Percentiles rank a stretch among this genome's conserved stretches.
phyloP scores from a whole-genome alignment of 2,329 filamentous ascomycete species.

The Cladosporium sp. region DNA sequence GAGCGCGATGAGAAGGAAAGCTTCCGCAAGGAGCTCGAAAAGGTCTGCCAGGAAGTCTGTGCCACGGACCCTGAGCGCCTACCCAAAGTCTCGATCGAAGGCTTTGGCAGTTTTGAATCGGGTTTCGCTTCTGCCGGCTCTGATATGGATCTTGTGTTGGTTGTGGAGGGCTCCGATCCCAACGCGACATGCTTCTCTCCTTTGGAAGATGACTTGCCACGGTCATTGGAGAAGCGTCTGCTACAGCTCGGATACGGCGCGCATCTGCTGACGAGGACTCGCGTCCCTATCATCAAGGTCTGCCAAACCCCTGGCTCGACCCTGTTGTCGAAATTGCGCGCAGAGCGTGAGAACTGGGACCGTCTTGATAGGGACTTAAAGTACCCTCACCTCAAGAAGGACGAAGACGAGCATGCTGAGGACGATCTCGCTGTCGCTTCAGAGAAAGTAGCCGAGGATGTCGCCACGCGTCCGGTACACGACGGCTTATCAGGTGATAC shows the following conservation, averaged over 20 bases:
- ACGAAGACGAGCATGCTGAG: slow-evolving; percentile 17
- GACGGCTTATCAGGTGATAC: not conserved
- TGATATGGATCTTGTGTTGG: slow-evolving; percentile 80
- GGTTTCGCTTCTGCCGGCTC: slow-evolving; percentile 84
- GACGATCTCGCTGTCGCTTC: not conserved
- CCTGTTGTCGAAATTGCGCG: slow-evolving; percentile 55
- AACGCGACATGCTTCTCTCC: slow-evolving; percentile 24
- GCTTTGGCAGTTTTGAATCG: slow-evolving; percentile 76
- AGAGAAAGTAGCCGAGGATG: not conserved
- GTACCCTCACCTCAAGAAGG: slow-evolving; percentile 30
- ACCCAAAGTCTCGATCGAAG: slow-evolving; percentile 58
- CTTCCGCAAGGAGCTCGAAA: slow-evolving; percentile 61
- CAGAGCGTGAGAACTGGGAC: slow-evolving; percentile 68
- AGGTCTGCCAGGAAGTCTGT: slow-evolving; percentile 57
- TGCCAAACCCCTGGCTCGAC: slow-evolving; percentile 63
- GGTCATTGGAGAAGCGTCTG: slow-evolving; percentile 68
- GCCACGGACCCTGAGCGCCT: slow-evolving; percentile 43
- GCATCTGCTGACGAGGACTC: slow-evolving; percentile 67
- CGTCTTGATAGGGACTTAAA: slow-evolving; percentile 43
- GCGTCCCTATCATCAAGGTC: slow-evolving; percentile 83
- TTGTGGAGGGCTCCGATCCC: slow-evolving; percentile 45
- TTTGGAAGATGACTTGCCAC: slow-evolving; percentile 57
- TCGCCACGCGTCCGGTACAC: not conserved
- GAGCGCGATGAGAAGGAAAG: slow-evolving; percentile 66
- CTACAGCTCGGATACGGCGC: slow-evolving; percentile 68